phyloP scores from a whole-genome alignment of 805 yeast species.

The Candida chilensis region DNA sequence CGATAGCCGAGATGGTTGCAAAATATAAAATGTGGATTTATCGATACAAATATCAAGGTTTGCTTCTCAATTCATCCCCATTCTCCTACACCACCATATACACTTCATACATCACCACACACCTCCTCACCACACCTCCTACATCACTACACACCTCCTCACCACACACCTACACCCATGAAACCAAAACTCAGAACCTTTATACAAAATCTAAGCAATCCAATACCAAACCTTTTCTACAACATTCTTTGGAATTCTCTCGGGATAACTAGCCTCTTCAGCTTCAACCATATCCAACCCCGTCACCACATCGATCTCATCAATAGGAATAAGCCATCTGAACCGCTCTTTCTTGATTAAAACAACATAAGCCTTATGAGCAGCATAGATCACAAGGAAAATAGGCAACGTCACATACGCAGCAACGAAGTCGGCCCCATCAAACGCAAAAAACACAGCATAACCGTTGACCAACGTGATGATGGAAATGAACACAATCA shows the following conservation, averaged over 20 bases:
- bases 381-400: conserved; percentile 41
- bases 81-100: too few relatives aligned
- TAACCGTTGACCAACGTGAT: conserved; percentile 66
- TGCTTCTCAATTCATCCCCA: too few relatives aligned
- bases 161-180: too few relatives aligned
- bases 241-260: conserved; percentile 27
- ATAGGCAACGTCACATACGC: conserved; percentile 64
- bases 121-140: too few relatives aligned
- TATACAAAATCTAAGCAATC: conserved; percentile 32
- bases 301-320: conserved; percentile 49
- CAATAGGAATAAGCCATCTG: conserved; percentile 37
- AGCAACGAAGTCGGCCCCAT: conserved; percentile 52
- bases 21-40: too few relatives aligned
- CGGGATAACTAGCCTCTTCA: conserved; percentile 29
- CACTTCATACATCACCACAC: too few relatives aligned
- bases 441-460: conserved; percentile 54
- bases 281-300: conserved; percentile 56
- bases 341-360: conserved; percentile 17
- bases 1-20: too few relatives aligned
- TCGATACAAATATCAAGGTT: too few relatives aligned
- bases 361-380: conserved; percentile 43
- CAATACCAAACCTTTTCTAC: conserved; percentile 39
- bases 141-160: too few relatives aligned
- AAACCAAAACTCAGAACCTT: too few relatives aligned
- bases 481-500: conserved; percentile 38